These are phyloP conservation scores for Aureobasidium sp. DNA, from an alignment of 2,329 filamentous ascomycete genomes.

Conservation along the genomic window DNA sequence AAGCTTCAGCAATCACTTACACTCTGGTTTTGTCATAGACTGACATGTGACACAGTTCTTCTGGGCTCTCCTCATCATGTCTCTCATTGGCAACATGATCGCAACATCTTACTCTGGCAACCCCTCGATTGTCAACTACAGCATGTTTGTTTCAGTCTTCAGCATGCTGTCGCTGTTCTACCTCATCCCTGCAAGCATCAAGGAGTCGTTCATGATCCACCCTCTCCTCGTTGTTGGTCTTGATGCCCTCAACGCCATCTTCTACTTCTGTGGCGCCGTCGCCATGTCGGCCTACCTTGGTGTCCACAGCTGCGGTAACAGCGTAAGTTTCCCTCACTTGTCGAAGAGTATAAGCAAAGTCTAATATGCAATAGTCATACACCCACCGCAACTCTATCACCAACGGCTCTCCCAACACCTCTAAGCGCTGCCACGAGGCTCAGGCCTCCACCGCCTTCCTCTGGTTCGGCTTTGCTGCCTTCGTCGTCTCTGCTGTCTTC, in stretches of 20 bases:
- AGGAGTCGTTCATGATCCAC: constrained; percentile 42
- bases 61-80: constrained; percentile 51
- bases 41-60: constrained; percentile 39
- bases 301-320: constrained; percentile 59
- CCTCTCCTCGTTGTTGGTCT: constrained; percentile 46
- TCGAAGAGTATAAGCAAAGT: no score
- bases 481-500: constrained; percentile 46
- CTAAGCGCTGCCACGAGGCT: constrained; percentile 63
- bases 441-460: constrained; percentile 68
- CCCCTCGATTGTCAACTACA: constrained; percentile 48
- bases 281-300: constrained; percentile 61
- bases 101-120: constrained; percentile 43
- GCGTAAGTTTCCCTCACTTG: constrained; percentile 32
- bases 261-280: constrained; percentile 62
- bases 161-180: constrained; percentile 58
- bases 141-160: constrained; percentile 61
- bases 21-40: not conserved
- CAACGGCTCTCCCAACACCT: constrained; percentile 42
- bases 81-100: constrained; percentile 56
- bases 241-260: constrained; percentile 53
- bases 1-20: not conserved
- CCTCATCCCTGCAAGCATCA: constrained; percentile 49
- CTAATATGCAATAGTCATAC: constrained; percentile 23
- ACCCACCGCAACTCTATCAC: constrained; percentile 31
- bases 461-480: constrained; percentile 66